Evolutionary conservation across 2,329 filamentous ascomycete genomes (phyloP).

Genomic region (Mycosphaerella sp.): DNA sequence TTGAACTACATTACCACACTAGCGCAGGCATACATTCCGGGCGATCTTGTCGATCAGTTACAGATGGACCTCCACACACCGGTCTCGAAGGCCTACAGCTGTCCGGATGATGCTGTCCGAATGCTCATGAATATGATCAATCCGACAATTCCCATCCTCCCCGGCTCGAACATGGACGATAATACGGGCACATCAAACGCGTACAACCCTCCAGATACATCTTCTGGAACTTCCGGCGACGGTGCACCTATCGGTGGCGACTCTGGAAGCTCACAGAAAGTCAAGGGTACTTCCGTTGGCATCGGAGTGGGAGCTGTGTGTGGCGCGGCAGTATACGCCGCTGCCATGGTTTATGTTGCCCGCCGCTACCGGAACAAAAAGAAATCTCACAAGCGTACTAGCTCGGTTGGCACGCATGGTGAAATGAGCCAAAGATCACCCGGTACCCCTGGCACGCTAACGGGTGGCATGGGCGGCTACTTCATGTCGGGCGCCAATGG

Average conservation of each 20-base stretch:
- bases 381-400: conserved; percentile 60
- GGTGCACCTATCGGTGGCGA: conserved; percentile 48
- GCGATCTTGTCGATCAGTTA: conserved; percentile 50
- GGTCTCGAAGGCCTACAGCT: conserved; percentile 68
- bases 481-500: conserved; percentile 63
- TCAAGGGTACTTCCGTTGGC: conserved; percentile 58
- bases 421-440: conserved; percentile 38
- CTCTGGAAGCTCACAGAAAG: conserved; percentile 48
- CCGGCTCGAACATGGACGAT: conserved; percentile 41
- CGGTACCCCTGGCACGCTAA: conserved; percentile 17
- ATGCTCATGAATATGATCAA: conserved; percentile 78
- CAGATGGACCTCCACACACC: conserved; percentile 64
- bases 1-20: conserved; percentile 77
- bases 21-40: conserved; percentile 49
- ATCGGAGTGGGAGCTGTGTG: conserved; percentile 73
- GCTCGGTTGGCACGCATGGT: conserved; percentile 64
- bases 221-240: conserved; percentile 30
- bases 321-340: conserved; percentile 80
- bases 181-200: conserved; percentile 36
- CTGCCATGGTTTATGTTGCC: conserved; percentile 89
- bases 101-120: conserved; percentile 58
- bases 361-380: conserved; percentile 82
- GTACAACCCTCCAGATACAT: conserved; percentile 36
- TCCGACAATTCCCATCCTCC: conserved; percentile 65
- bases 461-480: conserved; percentile 38